Evolutionary conservation across 306 rosid genomes (phyloP).

Genomic region (Gynostemma pentaphyllum): DNA sequence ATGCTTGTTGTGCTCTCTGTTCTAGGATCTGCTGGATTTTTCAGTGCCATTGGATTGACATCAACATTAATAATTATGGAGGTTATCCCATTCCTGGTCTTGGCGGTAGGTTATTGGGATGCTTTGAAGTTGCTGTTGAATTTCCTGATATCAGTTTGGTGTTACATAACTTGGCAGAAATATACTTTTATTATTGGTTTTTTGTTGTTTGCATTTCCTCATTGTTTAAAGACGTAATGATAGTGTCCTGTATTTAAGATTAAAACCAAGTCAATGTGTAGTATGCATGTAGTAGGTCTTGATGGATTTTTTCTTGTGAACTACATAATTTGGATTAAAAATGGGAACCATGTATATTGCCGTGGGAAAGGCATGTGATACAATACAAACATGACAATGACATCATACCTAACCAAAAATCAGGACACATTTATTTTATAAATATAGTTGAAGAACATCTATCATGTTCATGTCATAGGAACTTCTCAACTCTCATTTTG

Average conservation of each 20-base stretch:
- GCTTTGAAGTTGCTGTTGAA: conserved; percentile 3
- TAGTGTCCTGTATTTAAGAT: not conserved
- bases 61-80: conserved; percentile 96
- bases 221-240: not conserved
- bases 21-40: conserved; percentile 87
- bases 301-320: not conserved
- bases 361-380: no score
- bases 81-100: conserved; percentile 90
- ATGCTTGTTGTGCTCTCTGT: conserved; percentile 87
- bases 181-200: not conserved
- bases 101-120: conserved; percentile 61
- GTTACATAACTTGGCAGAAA: not conserved
- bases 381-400: no score
- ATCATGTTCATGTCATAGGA: no score
- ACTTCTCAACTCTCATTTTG: no score
- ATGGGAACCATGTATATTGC: not conserved
- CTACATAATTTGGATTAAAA: not conserved
- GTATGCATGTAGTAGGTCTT: not conserved
- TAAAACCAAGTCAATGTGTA: not conserved
- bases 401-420: not conserved
- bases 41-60: conserved; percentile 85
- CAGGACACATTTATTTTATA: no score
- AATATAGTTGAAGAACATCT: no score
- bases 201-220: not conserved
- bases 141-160: not conserved